A percentile compares a stretch with the other conserved stretches of the same genome.
These are phyloP conservation scores for Boletus hoseneyae DNA, from an alignment of 1,284 basidiomycete species.

Conservation along the genomic window DNA sequence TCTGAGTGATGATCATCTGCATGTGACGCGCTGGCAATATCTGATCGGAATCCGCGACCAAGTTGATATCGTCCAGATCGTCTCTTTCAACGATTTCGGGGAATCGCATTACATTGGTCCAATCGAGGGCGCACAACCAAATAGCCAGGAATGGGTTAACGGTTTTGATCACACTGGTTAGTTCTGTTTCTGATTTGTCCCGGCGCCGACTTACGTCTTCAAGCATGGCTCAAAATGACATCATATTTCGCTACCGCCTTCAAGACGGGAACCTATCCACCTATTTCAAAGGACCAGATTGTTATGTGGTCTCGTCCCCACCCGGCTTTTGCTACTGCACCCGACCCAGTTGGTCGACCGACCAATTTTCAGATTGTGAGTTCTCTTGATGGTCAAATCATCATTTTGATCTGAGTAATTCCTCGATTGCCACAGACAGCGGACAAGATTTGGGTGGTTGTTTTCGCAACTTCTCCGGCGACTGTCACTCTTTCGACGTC, in stretches of 20 bases:
- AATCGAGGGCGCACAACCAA: conserved; percentile 63
- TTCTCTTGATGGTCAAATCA: conserved; percentile 5
- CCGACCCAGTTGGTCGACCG: conserved; percentile 55
- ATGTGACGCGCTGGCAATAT: conserved; percentile 71
- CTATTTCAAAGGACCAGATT: conserved; percentile 62
- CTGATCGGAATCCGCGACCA: conserved; percentile 58
- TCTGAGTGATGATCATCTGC: conserved; percentile 69
- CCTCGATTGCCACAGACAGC: conserved; percentile 32
- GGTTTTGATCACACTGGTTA: conserved; percentile 62
- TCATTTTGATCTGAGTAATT: conserved; percentile 6
- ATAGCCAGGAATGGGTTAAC: conserved; percentile 61
- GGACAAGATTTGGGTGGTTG: conserved; percentile 65
- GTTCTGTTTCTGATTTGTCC: conserved; percentile 7
- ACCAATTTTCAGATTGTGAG: conserved; percentile 51
- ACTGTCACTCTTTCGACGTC: conserved; percentile 52
- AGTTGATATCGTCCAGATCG: conserved; percentile 57
- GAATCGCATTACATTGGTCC: conserved; percentile 65
- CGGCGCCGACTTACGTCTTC: not conserved
- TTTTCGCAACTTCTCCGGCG: conserved; percentile 56
- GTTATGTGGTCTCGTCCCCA: conserved; percentile 76
- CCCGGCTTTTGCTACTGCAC: conserved; percentile 49
- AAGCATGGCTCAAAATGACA: conserved; percentile 64
- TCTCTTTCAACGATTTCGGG: conserved; percentile 65
- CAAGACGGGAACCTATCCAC: conserved; percentile 70
- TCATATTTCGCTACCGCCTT: conserved; percentile 71